Conservation (phyloP, 805 yeast genomes). For the Saturnispora sekii region DNA sequence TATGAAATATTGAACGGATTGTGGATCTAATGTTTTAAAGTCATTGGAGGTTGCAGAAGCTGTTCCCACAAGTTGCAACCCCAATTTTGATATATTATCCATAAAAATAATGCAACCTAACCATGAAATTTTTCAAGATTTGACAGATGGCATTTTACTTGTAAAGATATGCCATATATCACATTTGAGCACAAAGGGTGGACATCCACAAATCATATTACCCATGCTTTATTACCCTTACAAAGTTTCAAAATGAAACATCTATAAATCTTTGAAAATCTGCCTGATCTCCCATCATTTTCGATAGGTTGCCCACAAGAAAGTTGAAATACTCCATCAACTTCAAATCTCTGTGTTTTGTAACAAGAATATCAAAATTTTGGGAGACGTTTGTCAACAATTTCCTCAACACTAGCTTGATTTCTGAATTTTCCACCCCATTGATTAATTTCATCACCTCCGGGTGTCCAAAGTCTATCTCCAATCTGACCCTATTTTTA, state of each 20-base stretch:
- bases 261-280: constrained; percentile 17
- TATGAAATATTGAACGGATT: constrained; percentile 37
- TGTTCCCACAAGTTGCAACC: constrained; percentile 24
- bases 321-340: constrained; percentile 27
- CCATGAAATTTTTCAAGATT: neutral
- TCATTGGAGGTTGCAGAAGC: constrained; percentile 12
- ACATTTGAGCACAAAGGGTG: constrained; percentile 10
- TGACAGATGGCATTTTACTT: neutral
- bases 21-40: constrained; percentile 2
- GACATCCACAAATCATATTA: neutral
- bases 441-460: constrained; percentile 21
- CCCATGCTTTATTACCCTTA: too few species aligned
- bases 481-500: constrained; percentile 22
- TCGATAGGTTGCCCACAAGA: constrained; percentile 26
- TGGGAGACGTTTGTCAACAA: constrained; percentile 22
- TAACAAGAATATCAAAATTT: constrained; percentile 22
- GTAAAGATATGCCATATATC: neutral
- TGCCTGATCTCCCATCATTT: constrained; percentile 21
- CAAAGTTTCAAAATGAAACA: constrained; percentile 17
- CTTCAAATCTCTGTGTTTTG: constrained; percentile 13
- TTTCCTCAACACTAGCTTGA: constrained; percentile 25
- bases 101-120: neutral
- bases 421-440: constrained; percentile 21
- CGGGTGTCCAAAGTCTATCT: constrained; percentile 25
- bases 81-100: constrained; percentile 20